Evolutionary conservation across 805 yeast species (phyloP), one percentile per base, ranked within the genome.

Genomic region (Saccharomycopsis javanensis): DNA sequence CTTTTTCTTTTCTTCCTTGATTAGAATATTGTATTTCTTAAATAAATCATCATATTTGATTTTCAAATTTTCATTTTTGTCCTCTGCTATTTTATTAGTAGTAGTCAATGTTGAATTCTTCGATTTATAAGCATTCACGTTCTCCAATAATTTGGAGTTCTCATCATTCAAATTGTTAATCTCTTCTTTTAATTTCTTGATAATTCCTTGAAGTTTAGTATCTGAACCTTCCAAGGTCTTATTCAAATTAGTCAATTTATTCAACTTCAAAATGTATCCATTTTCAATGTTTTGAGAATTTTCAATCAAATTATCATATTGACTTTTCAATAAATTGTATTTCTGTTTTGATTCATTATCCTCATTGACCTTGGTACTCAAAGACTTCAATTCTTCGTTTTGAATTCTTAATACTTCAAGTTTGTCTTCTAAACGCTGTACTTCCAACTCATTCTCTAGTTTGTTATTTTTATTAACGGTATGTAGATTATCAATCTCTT

Each of bases 211-310:
- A 58, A 31, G 66, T 57, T 5, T 57, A 57, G 59, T 37, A 60
- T 60, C 72, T 71, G 46, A 67, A 68, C 50, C 64, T 64, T 42
- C 66, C 65, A 51, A 75, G 62, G 68, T 69, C 35, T 73, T 77
- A 6, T 79, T 66, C 55, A 81, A 81, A 52, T 65, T 66, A 58
- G 79, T 78, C n/a, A 77, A 62, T 15, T 63, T 57, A 4, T 78
- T 67, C 18, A 83, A 73, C 57, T 78, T 79, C 7, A 71, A 67
- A 60, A 76, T 72, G 59, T 89, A 74, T 2, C 81, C 75, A 42
- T 85, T 78, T 68, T 94, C 97, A 48, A 89, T 82, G 18, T 82
- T 72, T 57, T 85, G 83, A 96, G 96, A 88, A 67, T 85, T 88
- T 61, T 84, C 88, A 57, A 85, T 85, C 0, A 92, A 86, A 15